Conservation (phyloP, 2,329 filamentous ascomycete genomes). For the Dothistroma pini region DNA sequence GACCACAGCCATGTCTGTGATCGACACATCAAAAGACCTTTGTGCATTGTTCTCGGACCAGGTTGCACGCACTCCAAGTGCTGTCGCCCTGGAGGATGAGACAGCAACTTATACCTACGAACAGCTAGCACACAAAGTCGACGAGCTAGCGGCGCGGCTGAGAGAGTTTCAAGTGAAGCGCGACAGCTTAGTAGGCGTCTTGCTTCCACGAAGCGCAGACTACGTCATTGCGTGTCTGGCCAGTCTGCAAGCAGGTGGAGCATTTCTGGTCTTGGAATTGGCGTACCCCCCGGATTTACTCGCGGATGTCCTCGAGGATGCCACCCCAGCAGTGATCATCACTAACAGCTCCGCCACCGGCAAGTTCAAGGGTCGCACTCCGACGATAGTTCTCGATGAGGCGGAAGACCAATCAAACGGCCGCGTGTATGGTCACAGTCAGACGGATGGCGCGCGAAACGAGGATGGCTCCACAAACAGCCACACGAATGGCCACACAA, state of each 20-base stretch:
- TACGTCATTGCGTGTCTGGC: conserved; percentile 77
- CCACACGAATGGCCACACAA: conserved; percentile 17
- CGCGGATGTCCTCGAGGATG: conserved; percentile 73
- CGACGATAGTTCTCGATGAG: conserved; percentile 64
- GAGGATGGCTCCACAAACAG: conserved; percentile 34
- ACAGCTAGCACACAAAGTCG: conserved; percentile 66
- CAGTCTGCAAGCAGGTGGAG: conserved; percentile 72
- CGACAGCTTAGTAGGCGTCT: conserved; percentile 70
- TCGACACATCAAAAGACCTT: conserved; percentile 70
- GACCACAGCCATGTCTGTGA: conserved; percentile 54
- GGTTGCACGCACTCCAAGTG: conserved; percentile 64
- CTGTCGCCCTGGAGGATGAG: conserved; percentile 69
- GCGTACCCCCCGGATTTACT: conserved; percentile 72
- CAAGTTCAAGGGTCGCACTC: conserved; percentile 61
- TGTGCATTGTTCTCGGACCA: conserved; percentile 68
- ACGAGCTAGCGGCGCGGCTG: conserved; percentile 60
- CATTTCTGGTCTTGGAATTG: conserved; percentile 75
- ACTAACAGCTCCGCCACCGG: conserved; percentile 62
- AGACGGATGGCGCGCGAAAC: conserved; percentile 33
- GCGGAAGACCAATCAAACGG: conserved; percentile 13
- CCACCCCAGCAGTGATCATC: conserved; percentile 65
- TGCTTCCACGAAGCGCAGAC: conserved; percentile 70
- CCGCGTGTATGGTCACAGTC: conserved; percentile 5
- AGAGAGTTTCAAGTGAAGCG: conserved; percentile 66
- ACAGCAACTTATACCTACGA: conserved; percentile 64